Conservation (phyloP, 495 filamentous ascomycete genomes). For the Letharia lupina region DNA sequence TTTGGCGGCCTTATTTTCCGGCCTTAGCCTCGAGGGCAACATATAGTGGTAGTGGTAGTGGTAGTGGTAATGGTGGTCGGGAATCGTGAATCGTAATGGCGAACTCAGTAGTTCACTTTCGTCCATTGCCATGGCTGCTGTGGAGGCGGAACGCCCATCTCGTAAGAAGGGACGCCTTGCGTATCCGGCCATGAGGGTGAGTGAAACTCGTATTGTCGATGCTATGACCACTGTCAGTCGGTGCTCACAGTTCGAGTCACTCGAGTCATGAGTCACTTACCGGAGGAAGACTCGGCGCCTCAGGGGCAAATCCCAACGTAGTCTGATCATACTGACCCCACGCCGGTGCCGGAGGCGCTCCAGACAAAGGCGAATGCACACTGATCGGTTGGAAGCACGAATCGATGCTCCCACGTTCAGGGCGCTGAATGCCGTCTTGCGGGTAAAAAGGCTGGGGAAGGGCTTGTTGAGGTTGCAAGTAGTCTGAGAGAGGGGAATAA, state of each 20-base stretch:
- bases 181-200: conserved; percentile 18
- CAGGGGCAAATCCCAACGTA: conserved; percentile 10
- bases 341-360: conserved; percentile 13
- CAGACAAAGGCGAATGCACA: conserved; percentile 17
- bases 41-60: not conserved
- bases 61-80: not conserved
- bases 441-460: conserved; percentile 17
- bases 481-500: conserved; percentile 25
- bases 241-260: not conserved
- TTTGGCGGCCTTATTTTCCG: not conserved
- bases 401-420: conserved; percentile 12
- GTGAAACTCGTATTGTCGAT: conserved; percentile 11
- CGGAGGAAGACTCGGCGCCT: conserved; percentile 13
- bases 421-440: conserved; percentile 17
- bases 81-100: conserved; percentile 1
- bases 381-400: conserved; percentile 16
- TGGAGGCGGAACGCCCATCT: conserved; percentile 14
- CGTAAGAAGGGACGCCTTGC: conserved; percentile 9
- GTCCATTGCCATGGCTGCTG: conserved; percentile 15
- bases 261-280: conserved; percentile 8
- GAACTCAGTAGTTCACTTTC: conserved; percentile 2
- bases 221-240: conserved; percentile 11
- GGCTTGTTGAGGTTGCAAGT: conserved; percentile 21
- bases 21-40: not conserved
- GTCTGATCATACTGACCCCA: conserved; percentile 17